Evolutionary conservation across 495 filamentous ascomycete genomes (phyloP), one percentile per base, ranked within the genome.

Genomic region (Echria macrotheca): DNA sequence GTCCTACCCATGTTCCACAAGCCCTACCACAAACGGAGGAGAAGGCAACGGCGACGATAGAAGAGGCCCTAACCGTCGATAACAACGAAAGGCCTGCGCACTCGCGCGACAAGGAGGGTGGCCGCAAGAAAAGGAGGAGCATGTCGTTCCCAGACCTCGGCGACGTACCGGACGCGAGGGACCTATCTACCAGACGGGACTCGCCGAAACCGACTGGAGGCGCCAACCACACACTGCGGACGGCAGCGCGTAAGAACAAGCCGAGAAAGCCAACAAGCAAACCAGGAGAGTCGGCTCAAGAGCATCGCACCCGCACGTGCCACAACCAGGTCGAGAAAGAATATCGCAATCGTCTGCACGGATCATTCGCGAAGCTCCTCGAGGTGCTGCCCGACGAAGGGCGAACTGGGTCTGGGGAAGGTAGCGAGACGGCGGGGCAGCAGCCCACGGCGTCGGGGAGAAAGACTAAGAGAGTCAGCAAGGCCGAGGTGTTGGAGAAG

Each of bases 281-380:
- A 35, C 51, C 45, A 3, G 55, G 55, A 22, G 55, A 57, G 38
- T 54, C 55, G 9, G 5, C 22, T 3, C 29, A 50, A 15, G 40
- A 49, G 10, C 51, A 46, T 2, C 55, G 45, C 1, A 46, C 51
- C 12, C 39, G 55, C 23, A 42, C 52, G 15, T 50, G 36, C 39
- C 55, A 57, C 29, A 57, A 57, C 21, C 31, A 42, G 10, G 55
- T 57, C 2, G 55, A 57, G 24, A 57, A 57, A 36, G 40, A 57
- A 23, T 57, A 57, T 25, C 55, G 55, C 4, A 46, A 41, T 24
- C 55, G 55, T 17, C 22, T 57, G 21, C 50, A 54, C 33, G 17
- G 23, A 12, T 23, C 49, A 10, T 57, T 57, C 54, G 55, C 54
- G 35, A 40, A 14, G 8, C 41, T 57, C 7, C 50, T 57, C 14